A percentile compares a stretch with the other conserved stretches of the same genome.
Evolutionary conservation across 1,139 yeast species (phyloP).

Genomic region (Blastobotrys petasosporus): DNA sequence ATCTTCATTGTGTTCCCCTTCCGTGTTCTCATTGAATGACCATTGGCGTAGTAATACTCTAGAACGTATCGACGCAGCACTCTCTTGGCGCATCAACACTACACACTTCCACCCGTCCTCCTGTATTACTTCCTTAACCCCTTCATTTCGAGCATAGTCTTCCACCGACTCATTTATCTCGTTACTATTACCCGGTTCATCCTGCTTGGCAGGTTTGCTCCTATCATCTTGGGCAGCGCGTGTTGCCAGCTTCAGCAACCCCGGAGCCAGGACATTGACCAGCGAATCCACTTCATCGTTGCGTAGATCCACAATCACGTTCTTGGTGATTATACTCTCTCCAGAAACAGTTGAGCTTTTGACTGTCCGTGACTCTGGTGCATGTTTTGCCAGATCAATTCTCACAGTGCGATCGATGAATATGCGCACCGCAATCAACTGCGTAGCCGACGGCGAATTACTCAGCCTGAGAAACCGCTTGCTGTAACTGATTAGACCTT

Average conservation of each 20-base stretch:
- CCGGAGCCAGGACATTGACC: background rate
- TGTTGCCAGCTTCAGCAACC: background rate
- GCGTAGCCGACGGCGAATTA: background rate
- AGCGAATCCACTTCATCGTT: background rate
- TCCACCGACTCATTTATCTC: background rate
- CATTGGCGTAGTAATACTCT: conserved; percentile 5
- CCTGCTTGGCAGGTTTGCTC: background rate
- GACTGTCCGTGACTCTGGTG: background rate
- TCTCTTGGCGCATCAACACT: background rate
- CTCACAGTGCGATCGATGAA: conserved; percentile 5
- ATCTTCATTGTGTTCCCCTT: background rate
- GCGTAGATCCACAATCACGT: conserved; percentile 3
- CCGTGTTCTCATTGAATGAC: background rate
- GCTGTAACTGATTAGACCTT: background rate
- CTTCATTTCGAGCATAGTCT: background rate
- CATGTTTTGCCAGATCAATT: conserved; percentile 1
- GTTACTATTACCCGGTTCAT: background rate
- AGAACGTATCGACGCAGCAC: no score
- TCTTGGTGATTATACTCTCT: background rate
- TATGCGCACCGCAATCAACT: conserved; percentile 7
- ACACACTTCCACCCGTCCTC: conserved; percentile 4
- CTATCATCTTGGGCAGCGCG: background rate
- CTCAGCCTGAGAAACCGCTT: background rate
- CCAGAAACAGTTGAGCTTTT: background rate
- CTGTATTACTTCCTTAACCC: background rate